Evolutionary conservation across 805 yeast genomes (phyloP).

Genomic region (Cyberlindnera veronae): DNA sequence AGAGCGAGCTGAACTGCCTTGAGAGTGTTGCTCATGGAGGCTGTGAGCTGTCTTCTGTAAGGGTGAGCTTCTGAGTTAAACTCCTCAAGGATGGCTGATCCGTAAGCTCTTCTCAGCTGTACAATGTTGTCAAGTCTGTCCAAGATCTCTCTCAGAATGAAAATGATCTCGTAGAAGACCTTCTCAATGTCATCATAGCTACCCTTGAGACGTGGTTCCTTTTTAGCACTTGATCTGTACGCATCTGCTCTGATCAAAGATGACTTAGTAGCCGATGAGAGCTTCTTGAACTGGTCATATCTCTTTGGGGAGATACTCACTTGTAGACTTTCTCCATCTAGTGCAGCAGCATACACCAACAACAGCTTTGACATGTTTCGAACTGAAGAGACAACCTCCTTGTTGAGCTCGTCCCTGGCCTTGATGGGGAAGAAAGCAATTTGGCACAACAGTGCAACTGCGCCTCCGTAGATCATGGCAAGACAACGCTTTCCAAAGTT

Average conservation of each 20-base stretch:
- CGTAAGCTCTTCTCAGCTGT: slow-evolving; percentile 39
- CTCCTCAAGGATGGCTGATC: slow-evolving; percentile 45
- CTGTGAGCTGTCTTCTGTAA: slow-evolving; percentile 43
- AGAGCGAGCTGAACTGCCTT: slow-evolving; percentile 43
- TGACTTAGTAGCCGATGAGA: slow-evolving; percentile 36
- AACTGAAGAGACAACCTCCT: slow-evolving; percentile 39
- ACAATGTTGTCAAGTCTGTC: slow-evolving; percentile 47
- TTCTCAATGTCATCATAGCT: slow-evolving; percentile 36
- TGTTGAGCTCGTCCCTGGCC: slow-evolving; percentile 42
- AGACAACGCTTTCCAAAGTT: slow-evolving; percentile 49
- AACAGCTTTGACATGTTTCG: slow-evolving; percentile 39
- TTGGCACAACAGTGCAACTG: slow-evolving; percentile 44
- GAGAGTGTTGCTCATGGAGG: slow-evolving; percentile 36
- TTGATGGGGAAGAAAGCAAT: slow-evolving; percentile 42
- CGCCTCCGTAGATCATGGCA: slow-evolving; percentile 50
- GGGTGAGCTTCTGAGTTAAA: slow-evolving; percentile 37
- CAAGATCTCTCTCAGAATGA: slow-evolving; percentile 41
- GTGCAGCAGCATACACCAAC: slow-evolving; percentile 36
- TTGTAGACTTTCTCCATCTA: slow-evolving; percentile 31
- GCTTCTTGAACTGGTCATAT: slow-evolving; percentile 30
- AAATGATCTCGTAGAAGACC: slow-evolving; percentile 42
- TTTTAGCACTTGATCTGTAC: slow-evolving; percentile 37
- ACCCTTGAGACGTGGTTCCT: slow-evolving; percentile 49
- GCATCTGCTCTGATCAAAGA: slow-evolving; percentile 39
- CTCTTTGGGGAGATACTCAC: slow-evolving; percentile 29